phyloP scores from a whole-genome alignment of 176 grass and related monocot genomes.

The Hsuehochloa calcarea region DNA sequence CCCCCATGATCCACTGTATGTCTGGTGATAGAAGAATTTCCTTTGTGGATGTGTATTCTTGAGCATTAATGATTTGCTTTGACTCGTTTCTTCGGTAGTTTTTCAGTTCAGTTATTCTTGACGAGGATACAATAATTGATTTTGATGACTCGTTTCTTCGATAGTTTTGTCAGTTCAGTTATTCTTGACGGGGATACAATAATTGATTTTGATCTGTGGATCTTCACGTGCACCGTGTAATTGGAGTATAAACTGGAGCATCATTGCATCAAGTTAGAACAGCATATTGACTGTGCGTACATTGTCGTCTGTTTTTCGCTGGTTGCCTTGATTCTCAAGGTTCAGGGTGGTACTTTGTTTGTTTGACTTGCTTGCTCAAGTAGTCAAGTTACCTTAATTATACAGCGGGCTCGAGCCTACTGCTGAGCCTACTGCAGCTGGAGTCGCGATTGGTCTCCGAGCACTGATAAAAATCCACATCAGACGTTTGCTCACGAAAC shows the following conservation, averaged over 20 bases:
- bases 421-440: not conserved
- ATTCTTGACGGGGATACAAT: too few species aligned
- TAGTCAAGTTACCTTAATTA: too few species aligned
- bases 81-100: not conserved
- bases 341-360: not conserved
- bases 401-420: too few species aligned
- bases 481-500: not conserved
- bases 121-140: not conserved
- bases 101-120: not conserved
- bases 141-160: not conserved
- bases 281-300: not conserved
- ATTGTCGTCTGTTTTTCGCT: not conserved
- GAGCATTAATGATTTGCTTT: not conserved
- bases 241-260: not conserved
- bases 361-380: not conserved
- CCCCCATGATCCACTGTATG: constrained; percentile 1
- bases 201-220: not conserved
- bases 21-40: not conserved
- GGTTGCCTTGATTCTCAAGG: not conserved
- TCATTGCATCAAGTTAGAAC: not conserved
- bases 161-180: too few species aligned
- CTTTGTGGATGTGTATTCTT: not conserved
- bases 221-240: not conserved
- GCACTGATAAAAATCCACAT: not conserved
- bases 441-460: not conserved